These are phyloP conservation scores for Ophiobolus disseminans DNA, from an alignment of 2,329 filamentous ascomycete species.

Conservation along the genomic window DNA sequence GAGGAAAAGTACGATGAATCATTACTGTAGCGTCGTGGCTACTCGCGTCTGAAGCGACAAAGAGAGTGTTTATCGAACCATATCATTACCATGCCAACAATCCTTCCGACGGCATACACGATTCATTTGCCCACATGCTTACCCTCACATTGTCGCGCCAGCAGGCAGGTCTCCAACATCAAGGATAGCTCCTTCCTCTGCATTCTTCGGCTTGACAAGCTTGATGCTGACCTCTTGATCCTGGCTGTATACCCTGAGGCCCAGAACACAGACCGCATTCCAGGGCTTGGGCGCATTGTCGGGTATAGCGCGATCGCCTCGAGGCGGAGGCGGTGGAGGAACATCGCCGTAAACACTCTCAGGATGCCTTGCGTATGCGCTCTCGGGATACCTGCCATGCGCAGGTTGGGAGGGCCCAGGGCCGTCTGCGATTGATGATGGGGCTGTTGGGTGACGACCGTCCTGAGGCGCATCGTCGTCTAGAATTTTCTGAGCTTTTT, in stretches of 20 bases:
- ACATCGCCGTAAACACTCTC: slow-evolving; percentile 10
- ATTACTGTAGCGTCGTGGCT: too few relatives aligned
- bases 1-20: too few relatives aligned
- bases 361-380: slow-evolving; percentile 6
- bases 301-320: not conserved
- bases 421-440: not conserved
- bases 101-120: too few relatives aligned
- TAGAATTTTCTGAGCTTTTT: not conserved
- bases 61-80: too few relatives aligned
- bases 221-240: slow-evolving; percentile 42
- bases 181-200: slow-evolving; percentile 40
- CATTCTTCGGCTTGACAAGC: slow-evolving; percentile 37
- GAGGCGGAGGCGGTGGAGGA: slow-evolving; percentile 3
- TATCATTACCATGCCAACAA: too few relatives aligned
- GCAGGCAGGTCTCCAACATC: slow-evolving; percentile 41
- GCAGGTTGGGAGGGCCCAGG: not conserved
- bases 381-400: slow-evolving; percentile 2
- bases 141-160: slow-evolving; percentile 43
- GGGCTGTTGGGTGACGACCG: not conserved
- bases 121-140: not conserved
- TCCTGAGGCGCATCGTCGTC: not conserved
- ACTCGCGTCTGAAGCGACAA: too few relatives aligned
- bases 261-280: slow-evolving; percentile 68
- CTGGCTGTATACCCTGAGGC: slow-evolving; percentile 59
- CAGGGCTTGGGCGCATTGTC: slow-evolving; percentile 53